Percentiles rank a stretch among this genome's conserved stretches.
phyloP scores from a whole-genome alignment of 164 flowering plant species.

The Dillenia suffruticosa region DNA sequence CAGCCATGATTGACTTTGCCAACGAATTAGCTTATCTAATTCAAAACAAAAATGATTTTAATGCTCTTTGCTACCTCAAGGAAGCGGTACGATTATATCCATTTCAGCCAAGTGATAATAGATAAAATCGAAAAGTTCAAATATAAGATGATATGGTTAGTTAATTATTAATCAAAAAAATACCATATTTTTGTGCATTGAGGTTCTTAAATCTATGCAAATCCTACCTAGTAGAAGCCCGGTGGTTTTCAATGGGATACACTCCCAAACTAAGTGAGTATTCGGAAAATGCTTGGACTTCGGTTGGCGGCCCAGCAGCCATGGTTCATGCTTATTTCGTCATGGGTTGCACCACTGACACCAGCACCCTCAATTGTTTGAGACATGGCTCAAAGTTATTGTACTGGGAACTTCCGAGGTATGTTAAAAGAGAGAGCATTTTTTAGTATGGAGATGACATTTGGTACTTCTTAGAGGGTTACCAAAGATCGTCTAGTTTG shows the following conservation, averaged over 20 bases:
- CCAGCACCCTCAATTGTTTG: slow-evolving; percentile 1
- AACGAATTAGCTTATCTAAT: slow-evolving; percentile 12
- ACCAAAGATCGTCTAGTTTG: slow-evolving; percentile 3
- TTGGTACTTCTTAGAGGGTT: slow-evolving; percentile 11
- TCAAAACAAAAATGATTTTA: slow-evolving; percentile 10
- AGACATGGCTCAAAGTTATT: slow-evolving; percentile 8
- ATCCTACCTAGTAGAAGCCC: slow-evolving; percentile 22
- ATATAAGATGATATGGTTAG: no score
- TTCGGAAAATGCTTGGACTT: slow-evolving; percentile 19
- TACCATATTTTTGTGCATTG: background rate
- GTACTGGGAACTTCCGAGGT: slow-evolving; percentile 18
- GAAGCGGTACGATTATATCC: slow-evolving; percentile 9
- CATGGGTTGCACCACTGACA: background rate
- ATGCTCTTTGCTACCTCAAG: slow-evolving; percentile 14
- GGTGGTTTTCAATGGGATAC: slow-evolving; percentile 19
- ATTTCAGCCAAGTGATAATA: no score
- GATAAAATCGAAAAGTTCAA: no score
- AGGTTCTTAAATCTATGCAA: slow-evolving; percentile 22
- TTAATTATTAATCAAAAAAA: no score
- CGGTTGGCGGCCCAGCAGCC: slow-evolving; percentile 22
- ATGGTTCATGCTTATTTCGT: slow-evolving; percentile 15
- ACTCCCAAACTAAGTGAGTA: slow-evolving; percentile 25
- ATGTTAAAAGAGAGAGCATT: background rate
- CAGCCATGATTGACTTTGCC: slow-evolving; percentile 16
- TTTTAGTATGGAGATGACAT: slow-evolving; percentile 18